These are phyloP conservation scores for Sherardia arvensis DNA, from an alignment of 257 asterid genomes.

Conservation along the genomic window DNA sequence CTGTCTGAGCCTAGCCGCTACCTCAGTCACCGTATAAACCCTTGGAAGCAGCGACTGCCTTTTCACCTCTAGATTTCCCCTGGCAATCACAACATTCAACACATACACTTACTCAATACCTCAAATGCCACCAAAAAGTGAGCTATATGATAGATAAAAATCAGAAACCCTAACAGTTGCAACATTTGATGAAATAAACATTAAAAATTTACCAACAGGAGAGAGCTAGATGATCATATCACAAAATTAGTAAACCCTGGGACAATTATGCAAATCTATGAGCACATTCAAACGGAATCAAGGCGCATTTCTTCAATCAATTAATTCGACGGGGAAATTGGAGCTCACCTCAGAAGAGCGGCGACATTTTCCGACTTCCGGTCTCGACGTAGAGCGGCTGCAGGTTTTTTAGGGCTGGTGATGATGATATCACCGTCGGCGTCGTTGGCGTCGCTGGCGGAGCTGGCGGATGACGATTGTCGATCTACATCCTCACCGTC, in stretches of 20 bases:
- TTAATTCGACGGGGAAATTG: not conserved
- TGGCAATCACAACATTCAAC: conserved; percentile 15
- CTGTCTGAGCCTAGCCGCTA: conserved; percentile 51
- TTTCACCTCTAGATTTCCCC: conserved; percentile 77
- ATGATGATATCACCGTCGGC: conserved; percentile 12
- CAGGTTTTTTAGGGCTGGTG: conserved; percentile 24
- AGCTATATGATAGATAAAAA: not conserved
- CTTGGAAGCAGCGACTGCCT: conserved; percentile 85
- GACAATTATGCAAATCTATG: not conserved
- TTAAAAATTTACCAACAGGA: not conserved
- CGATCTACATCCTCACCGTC: conserved; percentile 22
- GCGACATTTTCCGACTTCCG: conserved; percentile 55
- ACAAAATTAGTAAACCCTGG: too few species aligned
- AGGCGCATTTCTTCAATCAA: not conserved
- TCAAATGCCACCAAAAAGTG: not conserved
- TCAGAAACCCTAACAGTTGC: not conserved
- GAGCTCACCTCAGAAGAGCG: conserved; percentile 60
- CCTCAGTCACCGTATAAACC: conserved; percentile 66
- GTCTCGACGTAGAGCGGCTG: conserved; percentile 29
- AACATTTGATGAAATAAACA: not conserved
- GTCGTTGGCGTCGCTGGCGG: conserved; percentile 29
- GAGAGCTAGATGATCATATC: not conserved
- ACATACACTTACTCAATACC: not conserved
- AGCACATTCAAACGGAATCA: not conserved
- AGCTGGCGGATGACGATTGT: conserved; percentile 21